phyloP scores from a whole-genome alignment of 1,284 basidiomycete genomes.

The Vanrija pseudolonga region DNA sequence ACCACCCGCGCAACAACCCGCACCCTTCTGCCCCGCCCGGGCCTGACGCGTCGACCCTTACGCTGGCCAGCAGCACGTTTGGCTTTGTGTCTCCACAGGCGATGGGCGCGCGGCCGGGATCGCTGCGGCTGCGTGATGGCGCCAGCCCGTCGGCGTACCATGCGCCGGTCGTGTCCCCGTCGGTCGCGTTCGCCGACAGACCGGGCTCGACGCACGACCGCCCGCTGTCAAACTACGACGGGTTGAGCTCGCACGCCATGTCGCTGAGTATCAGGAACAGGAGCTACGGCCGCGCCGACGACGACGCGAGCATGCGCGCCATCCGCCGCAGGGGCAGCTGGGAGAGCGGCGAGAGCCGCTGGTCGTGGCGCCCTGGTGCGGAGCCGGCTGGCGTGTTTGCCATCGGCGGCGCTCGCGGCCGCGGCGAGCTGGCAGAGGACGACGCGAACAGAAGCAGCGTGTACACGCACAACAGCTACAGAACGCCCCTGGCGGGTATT shows the following conservation, averaged over 20 bases:
- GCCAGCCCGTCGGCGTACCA: background rate
- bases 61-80: slow-evolving; percentile 87
- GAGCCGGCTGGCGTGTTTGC: slow-evolving; percentile 2
- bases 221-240: slow-evolving; percentile 3
- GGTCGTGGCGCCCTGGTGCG: slow-evolving; percentile 25
- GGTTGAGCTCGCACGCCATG: slow-evolving; percentile 12
- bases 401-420: slow-evolving; percentile 3
- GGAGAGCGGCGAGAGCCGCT: slow-evolving; percentile 42
- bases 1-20: slow-evolving; percentile 93
- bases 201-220: slow-evolving; percentile 5
- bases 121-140: slow-evolving; percentile 11
- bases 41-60: slow-evolving; percentile 87
- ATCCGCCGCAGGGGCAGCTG: slow-evolving; percentile 30
- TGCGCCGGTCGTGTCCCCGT: slow-evolving; percentile 1
- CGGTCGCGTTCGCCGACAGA: slow-evolving; percentile 11
- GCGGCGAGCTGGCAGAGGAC: background rate
- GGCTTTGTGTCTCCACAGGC: slow-evolving; percentile 57
- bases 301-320: slow-evolving; percentile 26
- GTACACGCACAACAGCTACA: slow-evolving; percentile 14
- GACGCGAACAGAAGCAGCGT: slow-evolving; percentile 6
- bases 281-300: slow-evolving; percentile 16
- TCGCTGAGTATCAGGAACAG: slow-evolving; percentile 8
- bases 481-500: slow-evolving; percentile 9
- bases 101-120: slow-evolving; percentile 6
- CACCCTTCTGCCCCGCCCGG: slow-evolving; percentile 81